Conservation (phyloP, 2,329 filamentous ascomycete species). For the Apiospora arundinis region DNA sequence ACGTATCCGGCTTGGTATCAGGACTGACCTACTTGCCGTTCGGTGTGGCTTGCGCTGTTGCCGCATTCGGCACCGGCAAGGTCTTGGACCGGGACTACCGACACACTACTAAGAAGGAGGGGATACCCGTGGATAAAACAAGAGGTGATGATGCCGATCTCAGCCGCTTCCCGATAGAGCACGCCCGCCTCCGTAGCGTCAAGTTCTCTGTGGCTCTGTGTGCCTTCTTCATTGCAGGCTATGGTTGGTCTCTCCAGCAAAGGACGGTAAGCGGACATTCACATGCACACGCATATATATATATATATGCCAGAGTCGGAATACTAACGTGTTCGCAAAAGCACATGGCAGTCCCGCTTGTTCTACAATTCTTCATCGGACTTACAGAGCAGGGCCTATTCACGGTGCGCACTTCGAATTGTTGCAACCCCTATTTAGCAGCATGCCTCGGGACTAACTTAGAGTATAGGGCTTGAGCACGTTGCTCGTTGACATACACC, state of each 20-base stretch:
- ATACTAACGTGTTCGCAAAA: not conserved
- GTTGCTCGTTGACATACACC: slow-evolving; percentile 25
- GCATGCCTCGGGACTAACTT: not conserved
- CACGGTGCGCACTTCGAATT: slow-evolving; percentile 8
- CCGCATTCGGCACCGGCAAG: slow-evolving; percentile 23
- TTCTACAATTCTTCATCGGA: slow-evolving; percentile 30
- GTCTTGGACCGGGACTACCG: slow-evolving; percentile 26
- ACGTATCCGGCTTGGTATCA: slow-evolving; percentile 22
- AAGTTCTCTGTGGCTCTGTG: slow-evolving; percentile 22
- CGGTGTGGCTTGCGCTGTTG: slow-evolving; percentile 24
- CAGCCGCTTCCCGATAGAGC: slow-evolving; percentile 25
- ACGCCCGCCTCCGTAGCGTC: slow-evolving; percentile 22
- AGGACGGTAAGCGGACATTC: slow-evolving; percentile 12
- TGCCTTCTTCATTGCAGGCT: slow-evolving; percentile 24
- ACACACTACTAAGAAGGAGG: not conserved
- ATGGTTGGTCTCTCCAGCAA: slow-evolving; percentile 26
- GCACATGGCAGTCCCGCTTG: slow-evolving; percentile 27
- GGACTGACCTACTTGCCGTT: slow-evolving; percentile 28
- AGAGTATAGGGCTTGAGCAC: slow-evolving; percentile 25
- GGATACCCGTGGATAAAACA: not conserved
- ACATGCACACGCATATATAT: not conserved
- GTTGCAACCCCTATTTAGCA: not conserved
- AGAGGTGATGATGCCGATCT: slow-evolving; percentile 14
- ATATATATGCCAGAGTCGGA: not conserved
- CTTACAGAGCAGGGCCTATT: slow-evolving; percentile 26